phyloP scores from a whole-genome alignment of 768 basidiomycete species.

The Pilatotrama ljubarskyi region DNA sequence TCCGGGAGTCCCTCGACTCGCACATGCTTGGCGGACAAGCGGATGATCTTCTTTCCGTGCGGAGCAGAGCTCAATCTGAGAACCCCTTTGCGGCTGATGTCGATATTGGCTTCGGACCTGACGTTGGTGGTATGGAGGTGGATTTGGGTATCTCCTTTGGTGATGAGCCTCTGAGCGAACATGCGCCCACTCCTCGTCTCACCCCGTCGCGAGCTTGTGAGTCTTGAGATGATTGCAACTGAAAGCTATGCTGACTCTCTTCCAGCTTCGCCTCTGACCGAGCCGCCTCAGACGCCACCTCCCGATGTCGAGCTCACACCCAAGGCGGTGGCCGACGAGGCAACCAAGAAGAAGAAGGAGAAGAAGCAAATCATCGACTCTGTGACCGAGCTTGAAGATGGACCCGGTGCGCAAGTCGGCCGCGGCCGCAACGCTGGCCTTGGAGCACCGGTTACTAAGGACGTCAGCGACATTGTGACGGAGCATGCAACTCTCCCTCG shows the following conservation, averaged over 20 bases:
- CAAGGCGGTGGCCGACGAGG: constrained; percentile 45
- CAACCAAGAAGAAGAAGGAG: constrained; percentile 53
- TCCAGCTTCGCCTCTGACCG: constrained; percentile 74
- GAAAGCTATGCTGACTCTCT: neutral
- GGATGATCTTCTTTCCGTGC: constrained; percentile 56
- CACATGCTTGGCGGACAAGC: constrained; percentile 53
- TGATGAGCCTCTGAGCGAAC: constrained; percentile 46
- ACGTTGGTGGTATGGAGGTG: constrained; percentile 55
- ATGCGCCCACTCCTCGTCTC: constrained; percentile 40
- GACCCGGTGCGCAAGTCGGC: constrained; percentile 53
- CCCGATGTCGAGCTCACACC: constrained; percentile 54
- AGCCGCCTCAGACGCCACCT: constrained; percentile 77
- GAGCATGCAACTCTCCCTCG: constrained; percentile 85
- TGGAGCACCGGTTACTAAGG: constrained; percentile 52
- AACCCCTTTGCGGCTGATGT: constrained; percentile 62
- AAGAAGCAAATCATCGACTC: constrained; percentile 90
- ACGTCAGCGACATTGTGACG: constrained; percentile 71
- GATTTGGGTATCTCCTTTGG: constrained; percentile 76
- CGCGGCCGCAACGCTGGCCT: constrained; percentile 55
- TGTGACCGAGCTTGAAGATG: constrained; percentile 80
- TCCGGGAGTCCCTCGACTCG: constrained; percentile 61
- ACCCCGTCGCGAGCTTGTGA: constrained; percentile 72
- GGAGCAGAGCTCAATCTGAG: constrained; percentile 66
- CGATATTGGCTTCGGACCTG: constrained; percentile 51
- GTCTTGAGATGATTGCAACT: constrained; percentile 26